phyloP scores from a whole-genome alignment of 2,329 filamentous ascomycete genomes.

The Incumbomyces lentus region DNA sequence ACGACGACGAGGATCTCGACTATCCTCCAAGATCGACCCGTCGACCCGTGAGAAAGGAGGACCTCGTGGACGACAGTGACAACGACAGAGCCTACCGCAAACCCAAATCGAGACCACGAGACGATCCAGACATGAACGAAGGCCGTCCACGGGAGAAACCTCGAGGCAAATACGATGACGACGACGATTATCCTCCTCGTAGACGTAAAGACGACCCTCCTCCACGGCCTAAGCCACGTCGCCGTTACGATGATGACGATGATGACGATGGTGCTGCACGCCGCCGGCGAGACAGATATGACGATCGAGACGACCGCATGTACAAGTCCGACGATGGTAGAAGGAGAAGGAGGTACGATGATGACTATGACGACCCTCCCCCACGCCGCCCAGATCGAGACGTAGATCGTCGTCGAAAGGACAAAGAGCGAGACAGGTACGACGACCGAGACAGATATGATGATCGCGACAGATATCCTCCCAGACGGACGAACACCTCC shows the following conservation, averaged over 20 bases:
- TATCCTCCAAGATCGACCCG: conserved; percentile 8
- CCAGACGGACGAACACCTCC: neutral
- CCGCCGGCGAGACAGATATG: conserved; percentile 13
- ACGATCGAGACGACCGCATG: conserved; percentile 11
- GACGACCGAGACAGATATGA: conserved; percentile 12
- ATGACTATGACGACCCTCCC: conserved; percentile 8
- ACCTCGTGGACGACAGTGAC: conserved; percentile 4
- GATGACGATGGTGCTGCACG: conserved; percentile 11
- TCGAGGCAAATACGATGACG: conserved; percentile 4
- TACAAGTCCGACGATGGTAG: conserved; percentile 14
- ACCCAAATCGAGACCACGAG: neutral
- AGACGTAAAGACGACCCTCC: conserved; percentile 1
- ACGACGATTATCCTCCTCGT: conserved; percentile 5
- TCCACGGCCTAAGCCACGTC: neutral
- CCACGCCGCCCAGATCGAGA: conserved; percentile 13
- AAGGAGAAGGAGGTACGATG: conserved; percentile 15
- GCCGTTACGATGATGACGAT: conserved; percentile 6
- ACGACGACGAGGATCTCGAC: conserved; percentile 7
- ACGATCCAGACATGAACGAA: conserved; percentile 6
- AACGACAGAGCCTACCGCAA: conserved; percentile 8
- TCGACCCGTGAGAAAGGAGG: conserved; percentile 8
- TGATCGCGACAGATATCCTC: conserved; percentile 5
- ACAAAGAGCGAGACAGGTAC: conserved; percentile 5
- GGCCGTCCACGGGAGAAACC: conserved; percentile 2
- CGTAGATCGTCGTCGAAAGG: conserved; percentile 7